Evolutionary conservation across 2,329 filamentous ascomycete species (phyloP).

Genomic region (Fusarium gaditjirri): DNA sequence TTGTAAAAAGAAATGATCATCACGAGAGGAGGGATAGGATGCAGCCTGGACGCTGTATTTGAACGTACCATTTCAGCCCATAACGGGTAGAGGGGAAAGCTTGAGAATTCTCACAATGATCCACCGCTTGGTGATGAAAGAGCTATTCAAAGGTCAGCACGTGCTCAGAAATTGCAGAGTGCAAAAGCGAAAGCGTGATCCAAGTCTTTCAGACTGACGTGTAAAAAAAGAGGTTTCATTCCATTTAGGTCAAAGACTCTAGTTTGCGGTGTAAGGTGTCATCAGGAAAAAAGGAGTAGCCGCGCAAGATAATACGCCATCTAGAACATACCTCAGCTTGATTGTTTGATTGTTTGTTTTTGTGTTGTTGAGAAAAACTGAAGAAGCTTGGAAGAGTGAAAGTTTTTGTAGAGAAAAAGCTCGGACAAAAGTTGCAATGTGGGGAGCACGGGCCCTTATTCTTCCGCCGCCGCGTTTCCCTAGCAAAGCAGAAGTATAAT

Average conservation of each 20-base stretch:
- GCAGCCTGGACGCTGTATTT: neutral
- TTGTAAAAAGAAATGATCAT: constrained; percentile 74
- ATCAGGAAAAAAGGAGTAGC: constrained; percentile 66
- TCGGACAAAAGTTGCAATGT: constrained; percentile 42
- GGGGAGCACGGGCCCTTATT: constrained; percentile 24
- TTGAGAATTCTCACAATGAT: constrained; percentile 40
- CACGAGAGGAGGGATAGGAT: constrained; percentile 40
- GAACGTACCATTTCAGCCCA: constrained; percentile 48
- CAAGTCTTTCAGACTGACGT: constrained; percentile 87
- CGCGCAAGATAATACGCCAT: constrained; percentile 17
- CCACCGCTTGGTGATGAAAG: constrained; percentile 44
- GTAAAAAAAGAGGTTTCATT: constrained; percentile 83
- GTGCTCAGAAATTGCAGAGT: constrained; percentile 11
- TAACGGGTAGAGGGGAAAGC: neutral
- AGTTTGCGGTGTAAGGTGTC: constrained; percentile 90
- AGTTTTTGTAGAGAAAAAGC: constrained; percentile 45
- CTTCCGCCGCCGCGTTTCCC: constrained; percentile 23
- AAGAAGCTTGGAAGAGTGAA: constrained; percentile 27
- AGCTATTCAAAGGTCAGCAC: constrained; percentile 45
- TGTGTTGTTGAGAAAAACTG: constrained; percentile 35
- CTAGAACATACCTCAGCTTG: constrained; percentile 41
- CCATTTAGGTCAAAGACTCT: constrained; percentile 93
- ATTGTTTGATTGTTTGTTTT: constrained; percentile 31
- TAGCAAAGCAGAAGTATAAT: constrained; percentile 6
- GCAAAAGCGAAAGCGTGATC: constrained; percentile 31